Evolutionary conservation across 2,329 filamentous ascomycete species (phyloP).

Genomic region (Trichoderma koningii): DNA sequence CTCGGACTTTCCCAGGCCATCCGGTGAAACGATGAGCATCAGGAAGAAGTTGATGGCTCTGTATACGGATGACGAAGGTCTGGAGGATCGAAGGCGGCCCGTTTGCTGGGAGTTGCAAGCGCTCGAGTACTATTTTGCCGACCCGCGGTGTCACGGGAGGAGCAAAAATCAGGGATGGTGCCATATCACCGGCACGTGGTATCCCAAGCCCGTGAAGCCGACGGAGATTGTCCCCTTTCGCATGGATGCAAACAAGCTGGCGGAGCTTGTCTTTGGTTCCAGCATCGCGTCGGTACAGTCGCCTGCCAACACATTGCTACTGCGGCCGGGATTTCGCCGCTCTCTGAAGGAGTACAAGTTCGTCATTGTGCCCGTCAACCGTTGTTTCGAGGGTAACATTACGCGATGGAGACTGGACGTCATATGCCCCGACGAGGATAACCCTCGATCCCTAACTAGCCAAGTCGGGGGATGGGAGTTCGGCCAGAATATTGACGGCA

Average conservation of each 20-base stretch:
- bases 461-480: not conserved
- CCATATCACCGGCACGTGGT: not conserved
- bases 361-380: not conserved
- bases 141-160: not conserved
- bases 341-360: not conserved
- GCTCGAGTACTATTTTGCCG: not conserved
- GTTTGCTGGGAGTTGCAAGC: not conserved
- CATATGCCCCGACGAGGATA: not conserved
- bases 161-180: not conserved
- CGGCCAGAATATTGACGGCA: not conserved
- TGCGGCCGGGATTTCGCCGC: not conserved
- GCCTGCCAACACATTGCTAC: not conserved
- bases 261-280: not conserved
- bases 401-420: not conserved
- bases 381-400: not conserved
- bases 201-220: too few species aligned
- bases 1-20: not conserved
- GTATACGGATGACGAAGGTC: not conserved
- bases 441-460: not conserved
- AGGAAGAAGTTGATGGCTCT: not conserved
- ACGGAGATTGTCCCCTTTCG: not conserved
- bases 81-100: not conserved
- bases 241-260: not conserved
- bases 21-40: not conserved
- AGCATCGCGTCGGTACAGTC: not conserved